These are phyloP conservation scores for Sporothrix phasma DNA, from an alignment of 2,329 filamentous ascomycete genomes.

Conservation along the genomic window DNA sequence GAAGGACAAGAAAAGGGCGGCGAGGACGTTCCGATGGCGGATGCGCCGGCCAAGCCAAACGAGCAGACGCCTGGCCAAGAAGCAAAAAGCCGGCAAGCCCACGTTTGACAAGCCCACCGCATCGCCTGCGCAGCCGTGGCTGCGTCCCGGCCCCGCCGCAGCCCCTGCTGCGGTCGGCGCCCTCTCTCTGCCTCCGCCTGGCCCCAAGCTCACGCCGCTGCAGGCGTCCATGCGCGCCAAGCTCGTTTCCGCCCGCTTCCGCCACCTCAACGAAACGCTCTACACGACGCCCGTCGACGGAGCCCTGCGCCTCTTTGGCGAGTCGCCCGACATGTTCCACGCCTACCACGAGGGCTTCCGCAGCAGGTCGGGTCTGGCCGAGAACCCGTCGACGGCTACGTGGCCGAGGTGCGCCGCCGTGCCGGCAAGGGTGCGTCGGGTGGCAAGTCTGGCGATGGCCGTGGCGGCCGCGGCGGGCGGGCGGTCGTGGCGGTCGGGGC, in stretches of 20 bases:
- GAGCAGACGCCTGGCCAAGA: conserved; percentile 20
- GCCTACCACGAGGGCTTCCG: conserved; percentile 94
- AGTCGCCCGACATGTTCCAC: conserved; percentile 84
- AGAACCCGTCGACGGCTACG: conserved; percentile 87
- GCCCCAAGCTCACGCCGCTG: conserved; percentile 65
- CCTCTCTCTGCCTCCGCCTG: conserved; percentile 33
- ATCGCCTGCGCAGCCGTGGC: neutral
- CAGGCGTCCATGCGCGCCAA: conserved; percentile 93
- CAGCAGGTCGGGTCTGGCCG: conserved; percentile 91
- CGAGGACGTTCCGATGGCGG: conserved; percentile 14
- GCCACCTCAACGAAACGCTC: conserved; percentile 91
- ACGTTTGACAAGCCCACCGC: conserved; percentile 17
- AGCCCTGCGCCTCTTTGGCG: conserved; percentile 71
- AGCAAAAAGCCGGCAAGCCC: conserved; percentile 21
- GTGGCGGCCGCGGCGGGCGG: conserved; percentile 9
- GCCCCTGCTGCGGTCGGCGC: conserved; percentile 26
- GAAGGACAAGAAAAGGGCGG: neutral
- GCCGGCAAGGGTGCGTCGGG: conserved; percentile 12
- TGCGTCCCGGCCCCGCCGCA: neutral
- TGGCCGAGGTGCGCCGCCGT: conserved; percentile 59
- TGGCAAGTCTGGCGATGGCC: conserved; percentile 18
- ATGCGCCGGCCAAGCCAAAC: conserved; percentile 12
- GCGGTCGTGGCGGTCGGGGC: conserved; percentile 20
- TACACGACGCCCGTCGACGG: conserved; percentile 84
- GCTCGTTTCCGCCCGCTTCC: conserved; percentile 88